Base-by-base conservation (phyloP, 192 early-diverging fungal species). In the Backusella westeae region DNA sequence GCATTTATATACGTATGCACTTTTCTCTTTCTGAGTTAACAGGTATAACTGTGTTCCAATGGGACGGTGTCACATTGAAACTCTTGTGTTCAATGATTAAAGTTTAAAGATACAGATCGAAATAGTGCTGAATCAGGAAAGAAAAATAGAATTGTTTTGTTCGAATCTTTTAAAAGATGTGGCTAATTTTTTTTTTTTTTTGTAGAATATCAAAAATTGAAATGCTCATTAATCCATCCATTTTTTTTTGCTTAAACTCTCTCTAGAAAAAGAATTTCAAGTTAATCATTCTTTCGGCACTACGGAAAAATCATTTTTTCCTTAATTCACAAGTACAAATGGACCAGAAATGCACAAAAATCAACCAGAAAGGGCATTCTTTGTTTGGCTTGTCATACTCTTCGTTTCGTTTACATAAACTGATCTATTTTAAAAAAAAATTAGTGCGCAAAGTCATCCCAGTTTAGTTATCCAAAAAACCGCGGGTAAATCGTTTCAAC, bases 31-130 rank as follows among this genome's bases (percentile, higher is more conserved):
- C 56, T 63, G 56, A 63, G 23, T 29, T 29, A 63, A 63, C 56
- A 63, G 12, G 23, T 23, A 63, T 29, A 63, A 29, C 23, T 63
- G 26, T n/a, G 56, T 63, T 49, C 23, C 56, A 63, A 63, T 63
- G 56, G 23, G 23, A 63, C 12, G 21, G 56, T 63, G 23, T 10
- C 26, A 63, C 56, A 63, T 29, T 29, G 56, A 63, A 29, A 63
- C n/a, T 26, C 26, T 63, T 63, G 56, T 63, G 56, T 63, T 63
- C 56, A 63, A 63, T 63, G 56, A 63, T 63, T 63, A 63, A 23
- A 63, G 56, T 63, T 63, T 29, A 63, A 63, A 63, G 56, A 63
- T 63, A 63, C 56, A 63, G 56, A 63, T 63, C 56, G 23, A 63
- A 63, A 26, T 63, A 63, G 12, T 63, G 1, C 56, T 63, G 56